Evolutionary conservation across 139 green algal species (phyloP), one percentile per base, ranked within the genome.

Genomic region (Mychonastes homosphaera): DNA sequence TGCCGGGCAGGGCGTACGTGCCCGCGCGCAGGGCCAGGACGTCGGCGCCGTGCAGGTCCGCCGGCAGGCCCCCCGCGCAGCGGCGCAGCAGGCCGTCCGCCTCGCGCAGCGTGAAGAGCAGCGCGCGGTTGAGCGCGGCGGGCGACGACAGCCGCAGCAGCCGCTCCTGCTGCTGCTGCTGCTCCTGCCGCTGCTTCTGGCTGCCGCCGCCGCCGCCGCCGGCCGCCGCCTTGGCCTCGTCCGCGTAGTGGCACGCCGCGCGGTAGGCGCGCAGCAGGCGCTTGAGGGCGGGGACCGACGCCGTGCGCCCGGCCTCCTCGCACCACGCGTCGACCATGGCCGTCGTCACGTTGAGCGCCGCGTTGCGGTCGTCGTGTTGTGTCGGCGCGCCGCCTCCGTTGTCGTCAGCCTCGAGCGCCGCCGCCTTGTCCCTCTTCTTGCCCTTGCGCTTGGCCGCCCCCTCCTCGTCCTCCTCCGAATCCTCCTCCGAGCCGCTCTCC

Each of bases 91-190:
- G 82, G 50, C 64, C 74, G 60, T 96, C 82, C 3, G 75, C 80
- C 66, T 96, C 81, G 7, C 38, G 55, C 19, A 97, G 75, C 57
- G 85, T 76, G 72, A 94, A 95, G 30, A 95, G 64, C 63, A 97
- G 64, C n/a, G 94, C 54, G 19, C 60, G 51, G 76, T 96, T 94
- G 79, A 94, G 95, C 4, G 85, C 83, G 12, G 81, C 65, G 8
- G n/a, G n/a, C n/a, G n/a, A n/a, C n/a, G n/a, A n/a, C n/a, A n/a
- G n/a, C n/a, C n/a, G n/a, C n/a, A n/a, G n/a, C n/a, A n/a, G n/a
- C 56, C 75, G 67, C 68, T 81, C 33, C 72, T 75, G 32, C 94
- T 82, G 45, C 57, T 67, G 62, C 92, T 65, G 27, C 45, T 70
- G 3, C 50, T 58, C 6, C 44, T 8, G 34, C 23, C 62, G 34